A percentile compares a stretch with the other conserved stretches of the same genome.
phyloP scores from a whole-genome alignment of 2,329 filamentous ascomycete species.

The Diaporthe helianthi region DNA sequence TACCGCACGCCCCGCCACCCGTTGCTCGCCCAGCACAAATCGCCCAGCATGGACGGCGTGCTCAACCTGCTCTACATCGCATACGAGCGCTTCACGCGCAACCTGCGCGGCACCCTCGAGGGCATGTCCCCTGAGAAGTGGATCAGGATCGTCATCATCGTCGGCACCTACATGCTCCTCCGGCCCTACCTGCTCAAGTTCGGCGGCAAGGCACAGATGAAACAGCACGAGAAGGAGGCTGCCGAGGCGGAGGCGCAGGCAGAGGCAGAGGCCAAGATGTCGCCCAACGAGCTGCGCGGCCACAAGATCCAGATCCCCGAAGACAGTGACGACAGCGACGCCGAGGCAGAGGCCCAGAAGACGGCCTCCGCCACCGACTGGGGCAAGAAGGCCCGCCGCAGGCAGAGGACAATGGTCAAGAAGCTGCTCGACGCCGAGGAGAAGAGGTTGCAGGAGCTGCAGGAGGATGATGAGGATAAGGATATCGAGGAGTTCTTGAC shows the following conservation, averaged over 20 bases:
- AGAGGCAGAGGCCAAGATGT: constrained; percentile 59
- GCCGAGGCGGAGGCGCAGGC: constrained; percentile 56
- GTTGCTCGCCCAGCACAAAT: not conserved
- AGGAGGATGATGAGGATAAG: constrained; percentile 73
- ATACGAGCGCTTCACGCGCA: constrained; percentile 52
- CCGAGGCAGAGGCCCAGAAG: constrained; percentile 50
- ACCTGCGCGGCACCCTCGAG: constrained; percentile 56
- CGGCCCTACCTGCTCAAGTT: constrained; percentile 77
- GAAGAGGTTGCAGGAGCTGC: constrained; percentile 59
- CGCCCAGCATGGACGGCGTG: constrained; percentile 40
- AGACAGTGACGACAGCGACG: constrained; percentile 59
- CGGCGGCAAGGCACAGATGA: constrained; percentile 68
- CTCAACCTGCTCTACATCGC: constrained; percentile 38
- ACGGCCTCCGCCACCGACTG: constrained; percentile 60
- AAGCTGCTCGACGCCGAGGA: constrained; percentile 70
- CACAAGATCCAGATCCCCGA: constrained; percentile 59
- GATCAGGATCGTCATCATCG: constrained; percentile 74
- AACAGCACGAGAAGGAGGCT: constrained; percentile 67
- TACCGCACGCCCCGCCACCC: not conserved
- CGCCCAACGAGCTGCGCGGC: constrained; percentile 70
- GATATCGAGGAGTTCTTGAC: constrained; percentile 77
- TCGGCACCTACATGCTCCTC: constrained; percentile 76
- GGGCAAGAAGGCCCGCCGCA: constrained; percentile 74
- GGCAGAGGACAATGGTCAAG: constrained; percentile 72
- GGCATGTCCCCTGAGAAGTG: constrained; percentile 60